Evolutionary conservation across 176 grass and related monocot species (phyloP), one percentile per base, ranked within the genome.

Genomic region (Triticum urartu): DNA sequence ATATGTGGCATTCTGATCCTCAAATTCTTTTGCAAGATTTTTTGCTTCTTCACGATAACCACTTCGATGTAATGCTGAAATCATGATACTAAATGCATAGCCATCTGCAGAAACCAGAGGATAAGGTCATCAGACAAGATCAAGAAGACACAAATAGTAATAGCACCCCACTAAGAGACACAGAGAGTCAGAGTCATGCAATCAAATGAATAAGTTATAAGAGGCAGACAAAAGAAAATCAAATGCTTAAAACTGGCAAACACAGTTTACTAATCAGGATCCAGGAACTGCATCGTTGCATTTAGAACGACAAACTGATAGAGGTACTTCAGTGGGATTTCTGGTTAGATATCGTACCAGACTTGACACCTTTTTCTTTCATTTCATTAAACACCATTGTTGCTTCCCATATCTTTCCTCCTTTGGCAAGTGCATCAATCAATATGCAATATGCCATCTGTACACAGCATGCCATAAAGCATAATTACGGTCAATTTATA

Each of bases 81-180:
- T 94, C 93, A 95, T 95, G 75, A 95, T 95, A 83, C 92, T 92
- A 79, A 94, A 94, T 75, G 96, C 87, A 95, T 95, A 98, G 24
- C 93, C 96, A 87, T 95, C 96, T 98, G 96, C 68, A 91, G 32
- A 91, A 91, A 88, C 7, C 66, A 88, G 15, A 62, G 85, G 89
- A 63, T 81, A 74, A 77, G 60, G 11, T 68, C 20, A 22, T 71
- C n/a, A 62, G 54, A 79, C 24, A 84, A 79, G 26, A 48, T 63
- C 11, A 84, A 82, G 1, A 79, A 72, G 25, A 78, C 24, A 20
- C 17, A 75, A 77, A 77, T 48, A 84, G 69, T 38, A 83, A 52
- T 64, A 72, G 39, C 39, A 86, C 15, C 39, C 40, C 22, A 17
- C 43, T 30, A 75, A 60, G 48, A 20, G 15, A 32, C 21, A 75